Conservation (phyloP, 345 rosid genomes). For the Brassica cretica region DNA sequence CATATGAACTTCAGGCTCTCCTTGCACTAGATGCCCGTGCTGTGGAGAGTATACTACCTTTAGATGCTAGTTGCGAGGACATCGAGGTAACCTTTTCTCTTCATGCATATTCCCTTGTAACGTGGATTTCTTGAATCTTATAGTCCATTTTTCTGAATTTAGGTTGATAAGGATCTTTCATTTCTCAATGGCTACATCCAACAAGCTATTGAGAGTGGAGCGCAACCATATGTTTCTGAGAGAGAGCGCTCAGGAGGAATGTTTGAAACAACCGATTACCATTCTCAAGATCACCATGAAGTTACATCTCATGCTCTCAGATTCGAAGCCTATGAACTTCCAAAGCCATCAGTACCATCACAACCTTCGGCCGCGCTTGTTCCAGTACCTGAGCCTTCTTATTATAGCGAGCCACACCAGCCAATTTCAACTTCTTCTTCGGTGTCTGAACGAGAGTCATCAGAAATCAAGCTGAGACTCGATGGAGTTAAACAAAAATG, state of each 20-base stretch:
- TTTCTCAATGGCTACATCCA: constrained; percentile 75
- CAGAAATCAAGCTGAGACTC: constrained; percentile 76
- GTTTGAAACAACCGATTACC: constrained; percentile 49
- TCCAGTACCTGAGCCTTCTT: constrained; percentile 68
- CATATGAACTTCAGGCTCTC: constrained; percentile 89
- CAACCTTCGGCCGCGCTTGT: constrained; percentile 65
- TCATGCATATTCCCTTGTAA: not conserved
- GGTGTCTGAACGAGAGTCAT: constrained; percentile 53
- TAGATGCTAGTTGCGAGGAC: constrained; percentile 95
- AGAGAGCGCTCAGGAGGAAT: constrained; percentile 68
- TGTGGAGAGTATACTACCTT: constrained; percentile 68
- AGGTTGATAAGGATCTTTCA: constrained; percentile 80
- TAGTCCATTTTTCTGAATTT: constrained; percentile 37
- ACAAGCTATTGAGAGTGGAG: constrained; percentile 73
- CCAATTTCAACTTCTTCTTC: constrained; percentile 49
- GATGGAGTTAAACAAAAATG: constrained; percentile 97
- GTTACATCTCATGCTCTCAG: constrained; percentile 70
- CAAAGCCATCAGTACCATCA: constrained; percentile 57
- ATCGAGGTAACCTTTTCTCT: constrained; percentile 61
- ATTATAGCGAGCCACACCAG: constrained; percentile 55
- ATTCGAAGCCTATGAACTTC: constrained; percentile 96
- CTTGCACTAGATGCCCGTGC: constrained; percentile 64
- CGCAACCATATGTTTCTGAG: constrained; percentile 83
- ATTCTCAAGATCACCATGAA: constrained; percentile 65
- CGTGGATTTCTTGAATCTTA: constrained; percentile 16